A percentile compares a stretch with the other conserved stretches of the same genome.
Conservation (phyloP, 768 basidiomycete species). For the Rhodotorula paludigena region DNA sequence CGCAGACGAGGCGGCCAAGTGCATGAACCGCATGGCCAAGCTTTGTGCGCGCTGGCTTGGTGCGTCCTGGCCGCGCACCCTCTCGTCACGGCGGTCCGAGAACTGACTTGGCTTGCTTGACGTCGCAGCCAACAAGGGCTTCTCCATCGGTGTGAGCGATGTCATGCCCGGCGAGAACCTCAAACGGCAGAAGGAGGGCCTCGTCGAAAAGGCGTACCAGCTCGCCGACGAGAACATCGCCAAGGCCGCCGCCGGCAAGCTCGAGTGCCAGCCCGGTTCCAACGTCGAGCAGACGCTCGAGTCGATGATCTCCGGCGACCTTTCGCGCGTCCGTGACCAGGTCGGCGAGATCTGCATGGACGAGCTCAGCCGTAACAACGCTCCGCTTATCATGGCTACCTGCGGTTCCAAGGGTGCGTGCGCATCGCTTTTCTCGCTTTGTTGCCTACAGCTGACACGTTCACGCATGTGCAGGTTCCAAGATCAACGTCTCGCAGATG, state of each 20-base stretch:
- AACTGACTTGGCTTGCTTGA: constrained; percentile 25
- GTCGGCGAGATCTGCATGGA: constrained; percentile 97
- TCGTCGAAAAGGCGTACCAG: constrained; percentile 82
- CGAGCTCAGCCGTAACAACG: constrained; percentile 94
- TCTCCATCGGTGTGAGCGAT: constrained; percentile 96
- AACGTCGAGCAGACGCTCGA: constrained; percentile 95
- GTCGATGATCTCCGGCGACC: constrained; percentile 84
- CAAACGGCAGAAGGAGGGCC: constrained; percentile 70
- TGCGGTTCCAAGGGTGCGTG: constrained; percentile 90
- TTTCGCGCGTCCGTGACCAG: constrained; percentile 91
- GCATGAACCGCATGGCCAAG: constrained; percentile 95
- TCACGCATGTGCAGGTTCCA: constrained; percentile 64
- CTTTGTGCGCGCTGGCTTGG: constrained; percentile 89
- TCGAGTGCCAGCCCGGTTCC: constrained; percentile 96
- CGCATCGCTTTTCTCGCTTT: neutral
- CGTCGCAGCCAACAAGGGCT: constrained; percentile 81
- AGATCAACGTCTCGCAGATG: constrained; percentile 99
- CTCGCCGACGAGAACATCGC: constrained; percentile 80
- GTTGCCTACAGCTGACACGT: constrained; percentile 32
- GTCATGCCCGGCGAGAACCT: constrained; percentile 89
- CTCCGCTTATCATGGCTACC: constrained; percentile 96
- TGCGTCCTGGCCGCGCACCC: constrained; percentile 50
- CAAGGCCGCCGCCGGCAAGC: constrained; percentile 80
- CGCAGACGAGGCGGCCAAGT: constrained; percentile 82
- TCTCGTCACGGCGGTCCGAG: neutral